Evolutionary conservation across 495 filamentous ascomycete species (phyloP), one percentile per base, ranked within the genome.

Genomic region (Choiromyces venosus): DNA sequence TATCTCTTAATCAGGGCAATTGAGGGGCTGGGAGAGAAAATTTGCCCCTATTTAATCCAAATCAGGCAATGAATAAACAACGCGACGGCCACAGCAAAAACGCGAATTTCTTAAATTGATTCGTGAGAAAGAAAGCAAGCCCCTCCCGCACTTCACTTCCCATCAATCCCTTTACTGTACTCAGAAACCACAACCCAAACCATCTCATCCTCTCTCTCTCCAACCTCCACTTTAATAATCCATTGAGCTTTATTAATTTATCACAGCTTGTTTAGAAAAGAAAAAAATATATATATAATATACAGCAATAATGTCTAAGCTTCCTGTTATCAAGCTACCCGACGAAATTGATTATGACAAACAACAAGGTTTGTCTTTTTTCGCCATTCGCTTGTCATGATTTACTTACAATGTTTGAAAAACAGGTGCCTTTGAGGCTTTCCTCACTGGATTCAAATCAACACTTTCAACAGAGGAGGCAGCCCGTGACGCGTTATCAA

Each of bases 401-500:
- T n/a, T n/a, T n/a, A 36, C 69, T 70, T 36, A 61, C 71, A 4
- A 73, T 40, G 37, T 69, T 79, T 52, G 80, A 71, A n/a, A n/a
- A n/a, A 56, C 80, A 92, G 92, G 85, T 69, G 92, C 89, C 39
- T 96, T 99, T 85, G 89, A 93, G 82, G 89, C 91, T 78, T 99
- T 99, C 82, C 86, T 99, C 73, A 84, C 87, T 75, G 87, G 88
- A 65, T 99, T 96, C 88, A 98, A 99, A 84, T 91, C 90, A 18
- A 87, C 88, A 21, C 88, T 91, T 40, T 89, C 92, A 10, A 84
- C 89, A 68, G 90, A 93, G 79, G 87, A 87, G 5, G 86, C 92
- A 73, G 88, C 90, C 69, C 86, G 87, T 67, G 87, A 91, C 79
- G 93, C 92, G 25, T 84, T 99, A 40, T 88, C 92, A 73, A 90